Conservation (phyloP, 129 eudicot species). For the Ambrosia artemisiifolia region DNA sequence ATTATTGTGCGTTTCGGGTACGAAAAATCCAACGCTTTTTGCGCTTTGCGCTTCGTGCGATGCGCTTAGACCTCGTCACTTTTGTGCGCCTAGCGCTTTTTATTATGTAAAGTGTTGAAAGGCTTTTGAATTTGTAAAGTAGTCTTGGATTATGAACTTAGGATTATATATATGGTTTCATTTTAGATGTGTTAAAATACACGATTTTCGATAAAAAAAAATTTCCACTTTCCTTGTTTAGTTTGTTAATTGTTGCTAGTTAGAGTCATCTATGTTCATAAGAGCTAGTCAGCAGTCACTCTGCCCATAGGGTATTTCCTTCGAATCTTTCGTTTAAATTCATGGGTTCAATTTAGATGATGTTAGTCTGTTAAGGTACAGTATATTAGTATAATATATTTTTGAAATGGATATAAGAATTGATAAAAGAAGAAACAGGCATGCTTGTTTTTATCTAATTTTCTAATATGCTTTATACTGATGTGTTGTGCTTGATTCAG, state of each 20-base stretch:
- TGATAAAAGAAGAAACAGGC: neutral
- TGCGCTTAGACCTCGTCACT: no score
- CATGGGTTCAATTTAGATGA: neutral
- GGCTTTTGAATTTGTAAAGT: neutral
- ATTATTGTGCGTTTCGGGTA: no score
- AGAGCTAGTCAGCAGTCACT: no score
- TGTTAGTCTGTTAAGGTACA: neutral
- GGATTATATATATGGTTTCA: neutral
- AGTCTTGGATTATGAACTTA: neutral
- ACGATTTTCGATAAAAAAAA: neutral
- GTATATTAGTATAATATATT: neutral
- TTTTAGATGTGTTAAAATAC: neutral
- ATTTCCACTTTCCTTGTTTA: neutral
- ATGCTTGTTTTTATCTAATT: neutral
- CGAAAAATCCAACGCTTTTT: no score
- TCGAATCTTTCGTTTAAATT: neutral
- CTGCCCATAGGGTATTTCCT: neutral
- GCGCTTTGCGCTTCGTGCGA: no score
- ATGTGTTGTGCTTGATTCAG: conserved; percentile 32
- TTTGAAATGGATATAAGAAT: neutral
- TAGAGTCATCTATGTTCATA: neutral
- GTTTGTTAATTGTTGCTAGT: neutral
- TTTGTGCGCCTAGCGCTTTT: no score
- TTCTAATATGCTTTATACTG: neutral
- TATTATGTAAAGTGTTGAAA: neutral